Evolutionary conservation across 2,329 filamentous ascomycete genomes (phyloP).

Genomic region (Pseudocercospora fijiensis): DNA sequence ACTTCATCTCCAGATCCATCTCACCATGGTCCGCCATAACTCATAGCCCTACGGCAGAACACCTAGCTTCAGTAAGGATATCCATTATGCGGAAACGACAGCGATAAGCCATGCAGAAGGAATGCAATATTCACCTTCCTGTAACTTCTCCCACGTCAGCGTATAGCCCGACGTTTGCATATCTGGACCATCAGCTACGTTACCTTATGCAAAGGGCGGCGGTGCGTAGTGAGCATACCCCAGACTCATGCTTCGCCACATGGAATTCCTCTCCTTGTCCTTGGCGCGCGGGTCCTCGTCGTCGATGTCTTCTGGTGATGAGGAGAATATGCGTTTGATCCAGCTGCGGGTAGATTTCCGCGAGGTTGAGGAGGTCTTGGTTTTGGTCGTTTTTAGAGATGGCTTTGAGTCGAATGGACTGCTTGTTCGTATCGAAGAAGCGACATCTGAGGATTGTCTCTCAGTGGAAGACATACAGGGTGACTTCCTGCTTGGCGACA

Average conservation of each 20-base stretch:
- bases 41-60: conserved; percentile 11
- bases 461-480: neutral
- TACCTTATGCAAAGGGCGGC: neutral
- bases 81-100: neutral
- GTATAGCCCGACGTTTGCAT: conserved; percentile 9
- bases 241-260: conserved; percentile 21
- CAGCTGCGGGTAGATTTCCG: conserved; percentile 11
- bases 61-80: conserved; percentile 8
- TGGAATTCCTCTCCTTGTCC: conserved; percentile 12
- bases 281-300: conserved; percentile 16
- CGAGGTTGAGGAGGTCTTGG: conserved; percentile 2
- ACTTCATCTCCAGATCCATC: neutral
- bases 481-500: conserved; percentile 2
- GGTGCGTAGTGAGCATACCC: conserved; percentile 16
- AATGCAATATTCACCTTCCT: conserved; percentile 11
- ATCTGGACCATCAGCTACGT: neutral
- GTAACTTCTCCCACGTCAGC: conserved; percentile 14
- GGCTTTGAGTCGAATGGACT: neutral
- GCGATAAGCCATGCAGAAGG: neutral
- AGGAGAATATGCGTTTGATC: conserved; percentile 16
- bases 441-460: neutral
- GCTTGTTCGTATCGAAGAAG: neutral
- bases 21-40: conserved; percentile 10
- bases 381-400: conserved; percentile 6
- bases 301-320: neutral